Evolutionary conservation across 192 early-diverging fungal species (phyloP).

Genomic region (Globomyces pollinis-pini): DNA sequence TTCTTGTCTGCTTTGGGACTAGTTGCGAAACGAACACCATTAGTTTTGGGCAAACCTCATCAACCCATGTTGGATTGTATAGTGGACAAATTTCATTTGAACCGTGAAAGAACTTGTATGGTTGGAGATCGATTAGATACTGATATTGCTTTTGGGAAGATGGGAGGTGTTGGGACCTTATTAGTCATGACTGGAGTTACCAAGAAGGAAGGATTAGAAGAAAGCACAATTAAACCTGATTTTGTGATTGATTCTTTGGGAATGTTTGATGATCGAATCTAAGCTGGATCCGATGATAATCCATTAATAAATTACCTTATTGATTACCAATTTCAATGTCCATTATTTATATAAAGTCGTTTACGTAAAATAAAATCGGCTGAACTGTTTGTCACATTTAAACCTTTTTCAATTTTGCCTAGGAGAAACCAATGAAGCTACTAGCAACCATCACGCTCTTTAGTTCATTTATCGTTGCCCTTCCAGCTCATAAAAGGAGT

Average conservation of each 20-base stretch:
- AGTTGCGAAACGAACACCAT: conserved; percentile 71
- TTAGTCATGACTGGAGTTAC: conserved; percentile 74
- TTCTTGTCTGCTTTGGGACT: conserved; percentile 65
- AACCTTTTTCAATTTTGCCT: no score
- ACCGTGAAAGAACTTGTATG: conserved; percentile 83
- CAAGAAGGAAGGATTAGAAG: conserved; percentile 14
- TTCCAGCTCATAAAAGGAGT: no score
- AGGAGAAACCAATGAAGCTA: no score
- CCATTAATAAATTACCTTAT: no score
- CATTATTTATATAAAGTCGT: no score
- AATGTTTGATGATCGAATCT: no score
- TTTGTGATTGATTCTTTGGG: conserved; percentile 33
- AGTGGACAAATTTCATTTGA: conserved; percentile 70
- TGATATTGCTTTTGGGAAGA: conserved; percentile 88
- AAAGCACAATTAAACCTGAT: conserved; percentile 28
- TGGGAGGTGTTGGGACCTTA: conserved; percentile 78
- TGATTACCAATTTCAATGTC: no score
- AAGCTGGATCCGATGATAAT: no score
- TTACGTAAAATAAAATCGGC: no score
- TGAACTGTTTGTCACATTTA: no score
- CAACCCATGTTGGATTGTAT: conserved; percentile 92
- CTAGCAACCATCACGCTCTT: no score
- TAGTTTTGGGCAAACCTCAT: conserved; percentile 88
- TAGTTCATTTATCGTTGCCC: no score
- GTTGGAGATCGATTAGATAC: conserved; percentile 88